Evolutionary conservation across 768 basidiomycete genomes (phyloP).

Genomic region (Pholiota conissans): DNA sequence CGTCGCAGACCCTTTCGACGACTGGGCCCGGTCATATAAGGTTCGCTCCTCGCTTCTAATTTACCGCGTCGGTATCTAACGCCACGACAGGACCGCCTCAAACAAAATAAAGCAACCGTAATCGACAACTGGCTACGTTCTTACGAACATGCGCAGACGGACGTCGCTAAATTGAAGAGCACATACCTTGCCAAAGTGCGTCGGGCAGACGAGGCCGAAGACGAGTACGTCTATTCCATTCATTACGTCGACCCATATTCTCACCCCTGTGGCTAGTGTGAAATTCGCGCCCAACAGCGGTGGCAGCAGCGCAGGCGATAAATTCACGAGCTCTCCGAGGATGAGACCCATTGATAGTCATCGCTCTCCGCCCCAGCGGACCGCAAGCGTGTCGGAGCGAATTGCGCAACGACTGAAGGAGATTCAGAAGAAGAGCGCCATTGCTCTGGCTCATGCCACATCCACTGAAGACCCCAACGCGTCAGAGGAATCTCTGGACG

Average conservation of each 20-base stretch:
- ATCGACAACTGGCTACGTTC: conserved; percentile 66
- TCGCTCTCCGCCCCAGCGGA: conserved; percentile 57
- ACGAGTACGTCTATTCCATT: conserved; percentile 67
- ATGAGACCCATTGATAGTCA: conserved; percentile 55
- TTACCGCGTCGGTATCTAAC: conserved; percentile 6
- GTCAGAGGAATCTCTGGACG: conserved; percentile 23
- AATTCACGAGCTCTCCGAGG: conserved; percentile 81
- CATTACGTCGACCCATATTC: conserved; percentile 6
- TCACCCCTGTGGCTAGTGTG: conserved; percentile 47
- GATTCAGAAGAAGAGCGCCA: conserved; percentile 60
- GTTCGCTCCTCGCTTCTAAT: conserved; percentile 32
- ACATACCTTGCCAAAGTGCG: conserved; percentile 77
- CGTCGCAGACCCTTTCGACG: conserved; percentile 79
- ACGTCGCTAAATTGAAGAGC: conserved; percentile 74
- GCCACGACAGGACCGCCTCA: conserved; percentile 55
- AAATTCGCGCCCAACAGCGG: conserved; percentile 79
- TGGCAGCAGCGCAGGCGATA: conserved; percentile 51
- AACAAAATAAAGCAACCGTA: conserved; percentile 54
- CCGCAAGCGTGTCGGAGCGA: conserved; percentile 83
- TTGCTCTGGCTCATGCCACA: conserved; percentile 31
- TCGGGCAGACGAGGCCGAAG: conserved; percentile 88
- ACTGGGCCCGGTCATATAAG: conserved; percentile 78
- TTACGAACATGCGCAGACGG: conserved; percentile 69
- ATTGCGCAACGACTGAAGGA: conserved; percentile 82
- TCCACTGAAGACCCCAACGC: conserved; percentile 31